phyloP scores from a whole-genome alignment of 139 green algal species.

The Chlorella ohadii region DNA sequence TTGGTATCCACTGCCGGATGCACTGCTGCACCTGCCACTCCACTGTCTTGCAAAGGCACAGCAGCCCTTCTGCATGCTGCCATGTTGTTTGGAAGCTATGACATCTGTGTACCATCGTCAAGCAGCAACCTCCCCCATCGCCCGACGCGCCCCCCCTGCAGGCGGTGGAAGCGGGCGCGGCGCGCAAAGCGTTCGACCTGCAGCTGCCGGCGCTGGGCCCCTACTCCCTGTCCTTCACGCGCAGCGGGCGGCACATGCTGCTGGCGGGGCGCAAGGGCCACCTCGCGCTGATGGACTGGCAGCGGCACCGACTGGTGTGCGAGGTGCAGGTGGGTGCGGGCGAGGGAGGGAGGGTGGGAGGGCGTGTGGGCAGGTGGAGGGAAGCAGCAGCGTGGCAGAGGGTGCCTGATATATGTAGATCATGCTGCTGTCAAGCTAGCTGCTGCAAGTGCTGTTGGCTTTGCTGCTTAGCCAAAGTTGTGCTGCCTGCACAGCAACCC shows the following conservation, averaged over 20 bases:
- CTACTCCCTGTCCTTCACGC: slow-evolving; percentile 84
- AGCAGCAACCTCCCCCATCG: too few relatives aligned
- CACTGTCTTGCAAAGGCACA: too few relatives aligned
- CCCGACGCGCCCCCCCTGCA: neutral
- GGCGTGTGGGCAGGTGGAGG: neutral
- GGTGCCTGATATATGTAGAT: neutral
- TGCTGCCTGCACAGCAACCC: too few relatives aligned
- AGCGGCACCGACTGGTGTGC: slow-evolving; percentile 68
- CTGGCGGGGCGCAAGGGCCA: slow-evolving; percentile 91
- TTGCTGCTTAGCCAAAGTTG: too few relatives aligned
- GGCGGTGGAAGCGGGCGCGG: slow-evolving; percentile 67
- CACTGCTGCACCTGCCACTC: too few relatives aligned
- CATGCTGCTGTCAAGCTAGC: too few relatives aligned
- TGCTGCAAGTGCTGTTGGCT: too few relatives aligned
- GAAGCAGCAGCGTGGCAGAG: neutral
- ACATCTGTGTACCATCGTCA: too few relatives aligned
- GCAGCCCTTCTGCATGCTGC: too few relatives aligned
- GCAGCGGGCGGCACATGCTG: slow-evolving; percentile 83
- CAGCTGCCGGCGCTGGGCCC: slow-evolving; percentile 80
- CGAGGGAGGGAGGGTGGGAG: neutral
- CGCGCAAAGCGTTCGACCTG: slow-evolving; percentile 92
- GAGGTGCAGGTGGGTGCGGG: slow-evolving; percentile 85
- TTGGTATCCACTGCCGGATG: too few relatives aligned
- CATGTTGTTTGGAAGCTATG: too few relatives aligned
- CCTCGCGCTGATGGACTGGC: slow-evolving; percentile 95